phyloP scores from a whole-genome alignment of 352 stramenopile genomes.

The Phytophthora pisi region DNA sequence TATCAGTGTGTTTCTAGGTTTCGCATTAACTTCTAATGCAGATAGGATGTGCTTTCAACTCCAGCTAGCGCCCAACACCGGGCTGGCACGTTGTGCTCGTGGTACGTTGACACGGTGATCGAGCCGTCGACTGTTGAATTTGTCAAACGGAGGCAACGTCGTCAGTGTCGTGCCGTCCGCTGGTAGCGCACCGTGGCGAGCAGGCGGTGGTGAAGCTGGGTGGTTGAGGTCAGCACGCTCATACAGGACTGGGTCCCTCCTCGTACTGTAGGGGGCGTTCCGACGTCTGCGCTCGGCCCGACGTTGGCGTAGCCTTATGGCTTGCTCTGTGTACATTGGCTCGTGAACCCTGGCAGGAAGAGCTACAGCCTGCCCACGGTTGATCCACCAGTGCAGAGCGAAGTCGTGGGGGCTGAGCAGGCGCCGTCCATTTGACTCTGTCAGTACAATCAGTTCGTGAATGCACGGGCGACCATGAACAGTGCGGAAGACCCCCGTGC shows the following conservation, averaged over 20 bases:
- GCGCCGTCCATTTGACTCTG: constrained; percentile 6
- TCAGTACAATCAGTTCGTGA: constrained; percentile 10
- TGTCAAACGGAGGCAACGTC: not conserved
- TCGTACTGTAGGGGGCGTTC: not conserved
- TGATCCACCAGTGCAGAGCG: constrained; percentile 7
- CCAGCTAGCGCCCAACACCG: not conserved
- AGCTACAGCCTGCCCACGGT: not conserved
- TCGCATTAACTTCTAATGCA: not conserved
- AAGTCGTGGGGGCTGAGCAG: not conserved
- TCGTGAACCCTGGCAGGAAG: constrained; percentile 1
- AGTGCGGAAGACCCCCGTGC: not conserved
- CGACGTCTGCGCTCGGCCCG: not conserved
- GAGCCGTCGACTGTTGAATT: not conserved
- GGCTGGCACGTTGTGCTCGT: not conserved
- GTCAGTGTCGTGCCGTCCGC: not conserved
- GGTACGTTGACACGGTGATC: not conserved
- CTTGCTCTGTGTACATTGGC: not conserved
- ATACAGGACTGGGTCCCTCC: not conserved
- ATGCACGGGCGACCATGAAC: constrained; percentile 9
- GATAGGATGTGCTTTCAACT: not conserved
- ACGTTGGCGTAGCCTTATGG: not conserved
- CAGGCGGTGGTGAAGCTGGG: not conserved
- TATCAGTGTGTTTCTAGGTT: not conserved
- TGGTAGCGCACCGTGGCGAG: no score
- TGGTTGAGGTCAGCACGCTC: not conserved